Conservation (phyloP, 768 basidiomycete species). For the Rhizopogon salebrosus region DNA sequence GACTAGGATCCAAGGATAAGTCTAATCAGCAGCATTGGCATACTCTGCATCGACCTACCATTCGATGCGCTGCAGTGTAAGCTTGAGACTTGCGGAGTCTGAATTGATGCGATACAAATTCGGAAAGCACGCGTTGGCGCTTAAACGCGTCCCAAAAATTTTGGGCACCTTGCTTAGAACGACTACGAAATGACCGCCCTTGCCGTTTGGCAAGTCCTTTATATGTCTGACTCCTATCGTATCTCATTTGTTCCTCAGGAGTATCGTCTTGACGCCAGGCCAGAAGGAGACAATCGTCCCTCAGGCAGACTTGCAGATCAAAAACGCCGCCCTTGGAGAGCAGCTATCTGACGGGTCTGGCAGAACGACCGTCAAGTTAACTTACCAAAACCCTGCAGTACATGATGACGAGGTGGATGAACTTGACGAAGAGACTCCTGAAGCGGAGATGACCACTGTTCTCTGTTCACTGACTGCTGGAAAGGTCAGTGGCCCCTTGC, state of each 20-base stretch:
- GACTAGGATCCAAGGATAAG: slow-evolving; percentile 48
- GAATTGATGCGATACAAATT: slow-evolving; percentile 11
- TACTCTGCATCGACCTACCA: slow-evolving; percentile 42
- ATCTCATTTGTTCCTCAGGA: slow-evolving; percentile 39
- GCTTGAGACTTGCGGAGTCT: slow-evolving; percentile 40
- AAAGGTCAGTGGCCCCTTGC: slow-evolving; percentile 44
- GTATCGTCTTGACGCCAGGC: slow-evolving; percentile 52
- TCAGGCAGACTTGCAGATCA: slow-evolving; percentile 68
- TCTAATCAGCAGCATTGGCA: slow-evolving; percentile 6
- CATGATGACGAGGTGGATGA: slow-evolving; percentile 40
- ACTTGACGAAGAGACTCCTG: slow-evolving; percentile 31
- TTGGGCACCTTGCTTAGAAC: slow-evolving; percentile 11
- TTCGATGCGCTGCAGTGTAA: slow-evolving; percentile 16
- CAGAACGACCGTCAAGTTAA: slow-evolving; percentile 65
- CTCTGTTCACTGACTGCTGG: slow-evolving; percentile 80
- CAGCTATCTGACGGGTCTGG: slow-evolving; percentile 55
- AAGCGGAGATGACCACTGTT: slow-evolving; percentile 45
- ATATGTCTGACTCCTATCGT: slow-evolving; percentile 5
- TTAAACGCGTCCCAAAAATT: slow-evolving; percentile 12
- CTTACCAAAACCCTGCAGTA: slow-evolving; percentile 37
- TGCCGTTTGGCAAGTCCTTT: slow-evolving; percentile 55
- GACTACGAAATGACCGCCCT: slow-evolving; percentile 47
- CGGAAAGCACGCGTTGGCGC: slow-evolving; percentile 2
- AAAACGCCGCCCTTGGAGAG: slow-evolving; percentile 78
- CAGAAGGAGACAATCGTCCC: slow-evolving; percentile 52